A percentile compares a stretch with the other conserved stretches of the same genome.
These are phyloP conservation scores for Phoma herbarum DNA, from an alignment of 2,329 filamentous ascomycete genomes.

Conservation along the genomic window DNA sequence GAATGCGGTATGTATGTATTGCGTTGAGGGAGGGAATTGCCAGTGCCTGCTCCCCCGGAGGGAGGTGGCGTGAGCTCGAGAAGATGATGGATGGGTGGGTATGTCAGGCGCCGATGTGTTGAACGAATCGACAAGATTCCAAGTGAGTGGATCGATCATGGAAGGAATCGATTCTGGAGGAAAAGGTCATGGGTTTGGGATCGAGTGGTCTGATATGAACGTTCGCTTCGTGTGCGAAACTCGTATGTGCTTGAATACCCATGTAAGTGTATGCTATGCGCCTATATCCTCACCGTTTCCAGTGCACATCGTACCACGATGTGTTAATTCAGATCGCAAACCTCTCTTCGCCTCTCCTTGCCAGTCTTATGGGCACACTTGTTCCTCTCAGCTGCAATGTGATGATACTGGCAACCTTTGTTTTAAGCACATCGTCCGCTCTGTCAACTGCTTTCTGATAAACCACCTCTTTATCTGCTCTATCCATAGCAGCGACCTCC, in stretches of 20 bases:
- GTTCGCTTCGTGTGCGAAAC: neutral
- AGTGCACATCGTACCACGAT: neutral
- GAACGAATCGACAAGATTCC: no score
- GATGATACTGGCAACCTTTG: constrained; percentile 68
- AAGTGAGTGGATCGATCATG: neutral
- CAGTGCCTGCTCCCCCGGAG: constrained; percentile 1
- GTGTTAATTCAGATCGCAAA: constrained; percentile 54
- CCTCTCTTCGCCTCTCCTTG: constrained; percentile 73
- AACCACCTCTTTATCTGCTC: constrained; percentile 62
- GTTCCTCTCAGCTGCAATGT: constrained; percentile 73
- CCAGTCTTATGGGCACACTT: constrained; percentile 72
- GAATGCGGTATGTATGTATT: neutral
- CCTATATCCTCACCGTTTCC: neutral
- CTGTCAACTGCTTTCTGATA: constrained; percentile 69
- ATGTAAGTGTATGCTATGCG: neutral
- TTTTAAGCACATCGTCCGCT: constrained; percentile 61
- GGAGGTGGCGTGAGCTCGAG: constrained; percentile 1
- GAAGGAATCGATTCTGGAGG: neutral
- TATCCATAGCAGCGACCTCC: constrained; percentile 52
- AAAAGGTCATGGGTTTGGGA: neutral
- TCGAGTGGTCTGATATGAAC: neutral
- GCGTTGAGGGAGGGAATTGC: neutral
- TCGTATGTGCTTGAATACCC: neutral
- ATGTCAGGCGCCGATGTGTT: neutral
- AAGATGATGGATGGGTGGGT: neutral